Percentiles rank a stretch among this genome's conserved stretches.
Conservation (phyloP, 2,329 filamentous ascomycete species). For the Daldinia sp. region DNA sequence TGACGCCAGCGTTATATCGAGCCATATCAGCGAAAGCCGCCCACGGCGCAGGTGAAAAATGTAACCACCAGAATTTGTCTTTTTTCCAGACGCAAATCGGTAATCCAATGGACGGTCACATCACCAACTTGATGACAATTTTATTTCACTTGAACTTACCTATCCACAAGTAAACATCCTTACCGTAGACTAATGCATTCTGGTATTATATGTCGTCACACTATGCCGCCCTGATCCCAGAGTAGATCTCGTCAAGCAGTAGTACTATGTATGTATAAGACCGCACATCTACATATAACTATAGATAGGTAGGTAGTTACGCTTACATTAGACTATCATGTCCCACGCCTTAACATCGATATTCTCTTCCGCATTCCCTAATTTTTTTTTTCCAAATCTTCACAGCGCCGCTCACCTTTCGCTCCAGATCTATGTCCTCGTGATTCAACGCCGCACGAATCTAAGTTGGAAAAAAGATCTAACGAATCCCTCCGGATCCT, state of each 20-base stretch:
- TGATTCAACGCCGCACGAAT: conserved; percentile 14
- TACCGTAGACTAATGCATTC: background rate
- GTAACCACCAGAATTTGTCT: background rate
- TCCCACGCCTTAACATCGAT: background rate
- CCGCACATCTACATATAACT: background rate
- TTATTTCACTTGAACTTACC: background rate
- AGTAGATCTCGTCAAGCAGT: conserved; percentile 18
- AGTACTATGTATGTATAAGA: too few relatives aligned
- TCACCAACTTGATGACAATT: conserved; percentile 1
- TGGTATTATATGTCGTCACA: conserved; percentile 9
- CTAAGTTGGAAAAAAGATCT: background rate
- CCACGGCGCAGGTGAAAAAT: background rate
- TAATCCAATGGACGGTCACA: background rate
- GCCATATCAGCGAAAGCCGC: background rate
- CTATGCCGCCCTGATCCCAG: conserved; percentile 13
- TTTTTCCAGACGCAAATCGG: background rate
- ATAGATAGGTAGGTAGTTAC: too few relatives aligned
- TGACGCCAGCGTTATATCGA: background rate
- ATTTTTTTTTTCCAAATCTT: background rate
- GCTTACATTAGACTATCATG: background rate
- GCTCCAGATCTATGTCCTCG: background rate
- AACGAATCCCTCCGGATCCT: conserved; percentile 23
- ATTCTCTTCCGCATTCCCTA: background rate
- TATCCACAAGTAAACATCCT: background rate
- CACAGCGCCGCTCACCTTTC: background rate